A percentile compares a stretch with the other conserved stretches of the same genome.
phyloP scores from a whole-genome alignment of 441 rosid species.

The Corymbia citriodora region DNA sequence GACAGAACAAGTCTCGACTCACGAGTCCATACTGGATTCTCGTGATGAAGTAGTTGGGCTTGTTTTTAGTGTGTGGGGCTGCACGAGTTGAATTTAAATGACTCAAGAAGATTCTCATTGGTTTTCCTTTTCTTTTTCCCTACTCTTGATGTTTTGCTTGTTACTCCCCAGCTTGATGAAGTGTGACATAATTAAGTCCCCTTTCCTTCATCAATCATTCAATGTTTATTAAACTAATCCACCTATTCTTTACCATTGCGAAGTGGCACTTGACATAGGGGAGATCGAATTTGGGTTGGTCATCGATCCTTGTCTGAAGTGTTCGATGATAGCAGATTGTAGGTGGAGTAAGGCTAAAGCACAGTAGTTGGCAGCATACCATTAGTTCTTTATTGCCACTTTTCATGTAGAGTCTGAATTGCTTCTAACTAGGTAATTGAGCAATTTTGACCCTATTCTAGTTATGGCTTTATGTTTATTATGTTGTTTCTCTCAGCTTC shows the following conservation, averaged over 20 bases:
- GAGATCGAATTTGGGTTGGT: neutral
- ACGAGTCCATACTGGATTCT: neutral
- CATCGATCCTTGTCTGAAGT: neutral
- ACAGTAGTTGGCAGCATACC: neutral
- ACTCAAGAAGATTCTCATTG: neutral
- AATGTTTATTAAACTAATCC: neutral
- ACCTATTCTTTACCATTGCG: neutral
- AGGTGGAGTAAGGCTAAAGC: neutral
- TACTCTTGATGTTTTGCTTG: neutral
- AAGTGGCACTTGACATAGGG: neutral
- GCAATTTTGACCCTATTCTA: neutral
- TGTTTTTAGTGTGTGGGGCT: neutral
- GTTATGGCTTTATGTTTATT: neutral
- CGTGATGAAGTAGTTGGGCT: neutral
- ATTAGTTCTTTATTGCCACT: neutral
- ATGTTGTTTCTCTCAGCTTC: conserved; percentile 41
- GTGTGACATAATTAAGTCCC: neutral
- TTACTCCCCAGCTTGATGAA: neutral
- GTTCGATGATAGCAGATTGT: neutral
- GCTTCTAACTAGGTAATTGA: neutral
- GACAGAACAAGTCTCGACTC: neutral
- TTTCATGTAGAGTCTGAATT: neutral
- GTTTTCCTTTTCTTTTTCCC: neutral
- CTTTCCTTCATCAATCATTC: neutral
- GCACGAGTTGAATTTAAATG: neutral